phyloP scores from a whole-genome alignment of 73 alveolate species.

The Tetrahymena borealis region DNA sequence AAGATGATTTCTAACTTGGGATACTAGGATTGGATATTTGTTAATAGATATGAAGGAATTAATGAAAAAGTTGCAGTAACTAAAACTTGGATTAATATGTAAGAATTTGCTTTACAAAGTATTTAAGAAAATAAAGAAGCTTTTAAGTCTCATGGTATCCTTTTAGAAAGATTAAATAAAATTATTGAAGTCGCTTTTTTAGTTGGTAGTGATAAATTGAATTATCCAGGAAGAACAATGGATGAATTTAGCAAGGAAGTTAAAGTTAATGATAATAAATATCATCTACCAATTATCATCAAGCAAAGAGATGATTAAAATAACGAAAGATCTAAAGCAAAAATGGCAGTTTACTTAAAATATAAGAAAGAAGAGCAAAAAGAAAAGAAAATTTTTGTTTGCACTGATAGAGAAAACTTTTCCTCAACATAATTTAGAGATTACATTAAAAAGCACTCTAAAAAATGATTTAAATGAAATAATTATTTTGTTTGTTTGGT shows the following conservation, averaged over 20 bases:
- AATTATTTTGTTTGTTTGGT: background rate
- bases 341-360: background rate
- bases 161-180: background rate
- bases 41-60: background rate
- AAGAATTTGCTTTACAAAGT: background rate
- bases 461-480: no score
- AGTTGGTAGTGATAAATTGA: background rate
- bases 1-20: background rate
- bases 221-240: background rate
- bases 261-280: background rate
- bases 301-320: background rate
- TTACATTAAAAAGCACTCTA: background rate
- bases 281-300: background rate
- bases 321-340: background rate
- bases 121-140: background rate
- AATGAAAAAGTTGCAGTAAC: background rate
- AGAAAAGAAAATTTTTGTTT: background rate
- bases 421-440: background rate
- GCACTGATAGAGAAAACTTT: background rate
- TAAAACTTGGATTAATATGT: background rate
- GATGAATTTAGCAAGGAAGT: background rate
- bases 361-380: background rate
- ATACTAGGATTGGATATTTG: background rate
- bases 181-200: background rate
- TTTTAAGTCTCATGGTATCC: background rate